A percentile compares a stretch with the other conserved stretches of the same genome.
These are phyloP conservation scores for Aspergillus steynii DNA, from an alignment of 495 filamentous ascomycete genomes.

Conservation along the genomic window DNA sequence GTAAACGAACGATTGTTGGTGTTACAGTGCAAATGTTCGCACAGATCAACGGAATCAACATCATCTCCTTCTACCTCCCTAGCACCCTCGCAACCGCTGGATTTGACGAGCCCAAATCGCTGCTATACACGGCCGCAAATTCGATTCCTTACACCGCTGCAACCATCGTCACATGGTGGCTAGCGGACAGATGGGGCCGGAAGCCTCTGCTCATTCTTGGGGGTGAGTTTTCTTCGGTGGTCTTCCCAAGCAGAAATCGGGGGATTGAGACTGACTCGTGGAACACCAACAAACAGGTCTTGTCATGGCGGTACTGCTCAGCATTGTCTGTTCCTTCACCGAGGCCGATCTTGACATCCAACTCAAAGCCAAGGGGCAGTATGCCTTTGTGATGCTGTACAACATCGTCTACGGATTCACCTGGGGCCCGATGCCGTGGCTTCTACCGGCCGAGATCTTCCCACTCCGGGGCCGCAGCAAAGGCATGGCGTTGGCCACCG, in stretches of 20 bases:
- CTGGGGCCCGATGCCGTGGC: conserved; percentile 77
- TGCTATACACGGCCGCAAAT: conserved; percentile 29
- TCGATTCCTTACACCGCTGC: conserved; percentile 33
- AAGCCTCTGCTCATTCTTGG: conserved; percentile 38
- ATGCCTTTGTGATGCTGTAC: conserved; percentile 44
- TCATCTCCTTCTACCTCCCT: conserved; percentile 37
- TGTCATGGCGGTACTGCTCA: conserved; percentile 25
- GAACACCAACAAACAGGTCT: conserved; percentile 12
- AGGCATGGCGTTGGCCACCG: conserved; percentile 67
- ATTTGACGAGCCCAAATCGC: conserved; percentile 28
- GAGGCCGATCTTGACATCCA: conserved; percentile 21
- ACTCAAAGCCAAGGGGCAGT: conserved; percentile 27
- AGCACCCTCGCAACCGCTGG: conserved; percentile 30
- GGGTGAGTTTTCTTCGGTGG: conserved; percentile 11
- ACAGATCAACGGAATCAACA: conserved; percentile 38
- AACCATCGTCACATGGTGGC: conserved; percentile 29
- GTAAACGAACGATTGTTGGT: conserved; percentile 32
- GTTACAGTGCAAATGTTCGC: conserved; percentile 36
- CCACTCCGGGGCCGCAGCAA: conserved; percentile 66
- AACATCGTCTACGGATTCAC: conserved; percentile 34
- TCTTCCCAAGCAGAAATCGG: no score
- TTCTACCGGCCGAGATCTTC: conserved; percentile 71
- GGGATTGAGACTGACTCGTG: no score
- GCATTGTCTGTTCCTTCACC: conserved; percentile 30
- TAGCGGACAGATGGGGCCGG: conserved; percentile 41